phyloP scores from a whole-genome alignment of 2,329 filamentous ascomycete species.

The Sordariomycetes sp. region DNA sequence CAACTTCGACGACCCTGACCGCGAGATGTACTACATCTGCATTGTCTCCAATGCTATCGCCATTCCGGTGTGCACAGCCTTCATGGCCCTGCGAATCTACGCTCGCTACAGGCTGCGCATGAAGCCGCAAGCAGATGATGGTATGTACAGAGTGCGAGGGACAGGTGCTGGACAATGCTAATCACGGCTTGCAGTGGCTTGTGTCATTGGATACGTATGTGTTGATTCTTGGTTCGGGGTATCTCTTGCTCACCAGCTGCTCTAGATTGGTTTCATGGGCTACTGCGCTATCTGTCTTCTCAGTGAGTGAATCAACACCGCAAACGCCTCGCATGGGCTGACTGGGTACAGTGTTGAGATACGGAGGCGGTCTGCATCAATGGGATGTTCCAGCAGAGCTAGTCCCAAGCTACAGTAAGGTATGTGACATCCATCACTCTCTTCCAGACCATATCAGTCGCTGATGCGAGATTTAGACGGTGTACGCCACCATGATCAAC shows the following conservation, averaged over 20 bases:
- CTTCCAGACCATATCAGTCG: neutral
- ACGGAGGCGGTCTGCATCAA: conserved; percentile 1
- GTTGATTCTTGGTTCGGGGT: neutral
- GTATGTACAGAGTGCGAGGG: neutral
- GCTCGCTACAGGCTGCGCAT: neutral
- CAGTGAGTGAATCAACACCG: neutral
- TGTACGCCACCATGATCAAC: conserved; percentile 2
- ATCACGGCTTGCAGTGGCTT: neutral
- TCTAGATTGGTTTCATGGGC: conserved; percentile 2
- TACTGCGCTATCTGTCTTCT: conserved; percentile 2
- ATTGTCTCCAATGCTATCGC: conserved; percentile 1
- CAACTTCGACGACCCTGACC: conserved; percentile 2
- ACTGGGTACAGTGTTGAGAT: conserved; percentile 1
- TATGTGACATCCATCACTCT: neutral
- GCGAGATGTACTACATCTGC: conserved; percentile 1
- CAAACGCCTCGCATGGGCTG: neutral
- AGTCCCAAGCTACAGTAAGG: neutral
- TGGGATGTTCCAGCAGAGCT: neutral
- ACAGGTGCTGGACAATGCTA: neutral
- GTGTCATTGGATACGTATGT: conserved; percentile 1
- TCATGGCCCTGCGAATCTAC: neutral
- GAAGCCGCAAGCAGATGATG: conserved; percentile 1
- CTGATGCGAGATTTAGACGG: neutral
- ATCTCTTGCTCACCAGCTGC: neutral
- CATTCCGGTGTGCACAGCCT: neutral